Percentiles rank a stretch among this genome's conserved stretches.
Conservation (phyloP, 768 basidiomycete genomes). For the Tylopilus rubrobrunneus region DNA sequence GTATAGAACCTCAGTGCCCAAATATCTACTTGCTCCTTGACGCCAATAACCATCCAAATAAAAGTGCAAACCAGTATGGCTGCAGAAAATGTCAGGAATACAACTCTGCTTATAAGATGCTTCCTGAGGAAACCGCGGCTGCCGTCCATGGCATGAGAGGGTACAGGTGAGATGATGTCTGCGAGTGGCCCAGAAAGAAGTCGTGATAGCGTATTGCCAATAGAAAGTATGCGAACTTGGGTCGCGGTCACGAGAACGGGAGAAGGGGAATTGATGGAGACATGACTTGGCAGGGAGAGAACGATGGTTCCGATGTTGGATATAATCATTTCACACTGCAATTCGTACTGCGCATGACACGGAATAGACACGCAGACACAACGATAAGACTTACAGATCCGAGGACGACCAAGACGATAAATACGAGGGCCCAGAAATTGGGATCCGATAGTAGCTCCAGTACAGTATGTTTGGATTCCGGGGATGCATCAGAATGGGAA, state of each 20-base stretch:
- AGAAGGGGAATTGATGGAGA: neutral
- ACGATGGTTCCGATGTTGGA: conserved; percentile 79
- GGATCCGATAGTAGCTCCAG: conserved; percentile 48
- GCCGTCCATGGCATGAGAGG: conserved; percentile 33
- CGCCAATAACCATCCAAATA: conserved; percentile 49
- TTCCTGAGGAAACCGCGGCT: conserved; percentile 37
- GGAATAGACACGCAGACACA: neutral
- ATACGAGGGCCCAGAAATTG: conserved; percentile 62
- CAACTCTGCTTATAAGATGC: conserved; percentile 56
- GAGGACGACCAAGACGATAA: conserved; percentile 50
- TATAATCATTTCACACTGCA: conserved; percentile 75
- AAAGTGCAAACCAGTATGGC: conserved; percentile 49
- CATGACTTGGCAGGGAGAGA: conserved; percentile 49
- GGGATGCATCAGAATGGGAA: conserved; percentile 13
- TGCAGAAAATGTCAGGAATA: conserved; percentile 52
- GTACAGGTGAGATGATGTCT: conserved; percentile 66
- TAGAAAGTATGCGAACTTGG: no score
- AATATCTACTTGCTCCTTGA: conserved; percentile 47
- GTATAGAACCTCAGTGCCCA: conserved; percentile 63
- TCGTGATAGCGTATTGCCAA: conserved; percentile 50
- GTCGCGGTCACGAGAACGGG: conserved; percentile 1
- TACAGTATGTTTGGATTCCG: conserved; percentile 21
- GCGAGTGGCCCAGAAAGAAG: conserved; percentile 66
- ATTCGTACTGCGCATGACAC: neutral
- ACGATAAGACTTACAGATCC: conserved; percentile 54